phyloP scores from a whole-genome alignment of 148 eudicot genomes.

The Rhododendron kiyosumense region DNA sequence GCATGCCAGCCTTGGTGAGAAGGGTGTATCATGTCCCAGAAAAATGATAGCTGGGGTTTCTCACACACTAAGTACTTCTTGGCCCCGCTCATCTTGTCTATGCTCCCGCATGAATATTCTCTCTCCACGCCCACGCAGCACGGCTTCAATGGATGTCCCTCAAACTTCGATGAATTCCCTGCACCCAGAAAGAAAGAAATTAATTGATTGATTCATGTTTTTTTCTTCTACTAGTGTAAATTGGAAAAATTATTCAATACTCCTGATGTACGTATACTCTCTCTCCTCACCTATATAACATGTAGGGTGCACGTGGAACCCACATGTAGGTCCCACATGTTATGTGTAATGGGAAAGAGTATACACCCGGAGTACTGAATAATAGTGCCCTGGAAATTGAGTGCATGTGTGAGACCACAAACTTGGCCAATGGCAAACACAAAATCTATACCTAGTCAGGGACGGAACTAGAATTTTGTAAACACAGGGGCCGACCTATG shows the following conservation, averaged over 20 bases:
- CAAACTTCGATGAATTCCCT: constrained; percentile 13
- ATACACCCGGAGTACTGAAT: no score
- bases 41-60: constrained; percentile 33
- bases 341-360: no score
- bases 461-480: no score
- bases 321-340: no score
- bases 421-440: not conserved
- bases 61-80: constrained; percentile 39
- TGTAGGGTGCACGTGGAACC: no score
- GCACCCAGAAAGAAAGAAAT: not conserved
- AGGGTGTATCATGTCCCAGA: constrained; percentile 67
- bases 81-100: constrained; percentile 17
- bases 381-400: no score
- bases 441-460: no score
- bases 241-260: not conserved
- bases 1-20: constrained; percentile 55
- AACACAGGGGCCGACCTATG: no score
- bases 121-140: constrained; percentile 43
- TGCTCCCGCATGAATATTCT: constrained; percentile 43
- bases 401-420: not conserved
- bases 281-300: no score
- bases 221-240: not conserved
- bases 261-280: no score
- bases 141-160: constrained; percentile 26
- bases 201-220: not conserved